Conservation (phyloP, 371 early-diverging fungal genomes). For the Mortierella sp. region DNA sequence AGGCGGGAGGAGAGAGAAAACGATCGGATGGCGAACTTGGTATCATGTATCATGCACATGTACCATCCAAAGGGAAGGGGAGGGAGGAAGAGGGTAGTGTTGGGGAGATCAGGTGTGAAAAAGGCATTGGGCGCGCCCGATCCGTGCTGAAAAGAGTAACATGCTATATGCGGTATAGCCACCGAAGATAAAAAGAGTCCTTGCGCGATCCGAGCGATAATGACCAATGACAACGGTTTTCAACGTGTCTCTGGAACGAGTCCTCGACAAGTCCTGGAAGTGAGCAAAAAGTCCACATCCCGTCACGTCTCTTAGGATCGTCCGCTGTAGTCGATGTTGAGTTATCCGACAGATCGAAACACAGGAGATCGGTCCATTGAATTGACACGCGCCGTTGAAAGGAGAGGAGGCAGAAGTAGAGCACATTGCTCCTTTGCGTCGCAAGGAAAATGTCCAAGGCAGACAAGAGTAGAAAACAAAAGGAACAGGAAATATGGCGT, state of each 20-base stretch:
- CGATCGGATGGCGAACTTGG: constrained; percentile 4
- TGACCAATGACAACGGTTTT: background rate
- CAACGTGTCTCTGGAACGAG: background rate
- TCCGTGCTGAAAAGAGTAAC: background rate
- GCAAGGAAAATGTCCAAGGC: background rate
- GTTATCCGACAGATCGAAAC: no score
- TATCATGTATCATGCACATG: background rate
- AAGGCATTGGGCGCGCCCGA: background rate
- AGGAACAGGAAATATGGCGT: background rate
- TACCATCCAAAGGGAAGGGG: background rate
- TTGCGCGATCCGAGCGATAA: background rate
- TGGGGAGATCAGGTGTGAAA: background rate
- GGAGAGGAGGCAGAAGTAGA: background rate
- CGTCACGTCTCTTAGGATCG: background rate
- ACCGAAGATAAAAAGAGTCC: background rate
- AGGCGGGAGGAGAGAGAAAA: background rate
- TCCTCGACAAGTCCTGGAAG: background rate
- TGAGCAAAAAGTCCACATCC: background rate
- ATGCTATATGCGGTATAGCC: background rate
- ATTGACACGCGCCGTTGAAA: background rate
- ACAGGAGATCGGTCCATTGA: background rate
- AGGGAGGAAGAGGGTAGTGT: background rate
- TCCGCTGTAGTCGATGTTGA: no score
- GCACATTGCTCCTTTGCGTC: background rate
- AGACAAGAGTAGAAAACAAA: background rate